Evolutionary conservation across 495 filamentous ascomycete species (phyloP), one percentile per base, ranked within the genome.

Genomic region (Penicillium nucicola): DNA sequence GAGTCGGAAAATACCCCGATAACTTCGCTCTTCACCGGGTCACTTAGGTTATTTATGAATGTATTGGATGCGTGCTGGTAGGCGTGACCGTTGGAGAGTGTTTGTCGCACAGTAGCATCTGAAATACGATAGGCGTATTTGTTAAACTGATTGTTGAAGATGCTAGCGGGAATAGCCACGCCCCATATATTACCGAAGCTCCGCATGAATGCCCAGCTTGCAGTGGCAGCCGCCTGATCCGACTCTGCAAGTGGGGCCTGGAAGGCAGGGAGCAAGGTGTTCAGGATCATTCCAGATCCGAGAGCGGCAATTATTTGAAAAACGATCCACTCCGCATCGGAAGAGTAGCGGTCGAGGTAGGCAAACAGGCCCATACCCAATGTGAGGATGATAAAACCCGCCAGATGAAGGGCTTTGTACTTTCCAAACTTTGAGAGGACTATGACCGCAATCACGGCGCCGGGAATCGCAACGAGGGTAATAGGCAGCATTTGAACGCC

Each of bases 311-410:
- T n/a, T 65, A 62, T 35, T 0, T 44, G 68, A 2, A 38, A 50
- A 28, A 14, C 22, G 14, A 35, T n/a, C 40, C 51, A 54, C 8
- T 48, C 38, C 1, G 13, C 38, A 77, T 53, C 54, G 1, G 35
- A 39, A 0, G 66, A 68, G 34, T 59, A 22, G 2, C 36, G 20
- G 31, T 64, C 43, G 3, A 77, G 60, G 8, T 70, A 37, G 22
- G 64, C 60, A 57, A 77, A 70, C 15, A 78, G 60, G 0, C 79
- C 69, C 36, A 75, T 50, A 2, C 72, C 71, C 15, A 78, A 23
- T 1, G 67, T 52, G 31, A 74, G 59, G 19, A 77, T 7, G 7
- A 67, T 59, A 36, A 74, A 71, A 22, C 74, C 56, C 31, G 59
- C 17, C 1, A 69, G 13, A 23, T 76, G 74, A 47, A 82, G 42